These are phyloP conservation scores for Apiospora phragmitis DNA, from an alignment of 2,329 filamentous ascomycete species.

Conservation along the genomic window DNA sequence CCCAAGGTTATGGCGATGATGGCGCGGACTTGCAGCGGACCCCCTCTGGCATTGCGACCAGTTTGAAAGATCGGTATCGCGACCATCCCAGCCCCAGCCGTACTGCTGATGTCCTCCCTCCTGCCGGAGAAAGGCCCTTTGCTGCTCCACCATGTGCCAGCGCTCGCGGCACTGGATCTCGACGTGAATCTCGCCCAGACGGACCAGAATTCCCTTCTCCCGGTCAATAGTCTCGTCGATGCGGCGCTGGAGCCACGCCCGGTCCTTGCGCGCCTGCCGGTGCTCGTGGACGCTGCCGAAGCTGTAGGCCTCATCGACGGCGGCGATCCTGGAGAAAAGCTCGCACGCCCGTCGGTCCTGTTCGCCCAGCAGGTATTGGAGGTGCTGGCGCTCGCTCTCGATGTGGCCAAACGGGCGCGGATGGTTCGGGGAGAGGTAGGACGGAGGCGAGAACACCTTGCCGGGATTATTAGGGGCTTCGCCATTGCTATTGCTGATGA, in stretches of 20 bases:
- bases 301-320: constrained; percentile 34
- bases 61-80: background rate
- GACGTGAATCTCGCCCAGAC: constrained; percentile 50
- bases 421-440: constrained; percentile 12
- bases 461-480: background rate
- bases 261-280: constrained; percentile 40
- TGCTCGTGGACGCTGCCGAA: constrained; percentile 18
- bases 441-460: background rate
- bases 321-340: constrained; percentile 40
- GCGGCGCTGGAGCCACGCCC: constrained; percentile 41
- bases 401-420: constrained; percentile 44
- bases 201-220: constrained; percentile 44
- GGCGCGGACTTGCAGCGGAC: too few relatives aligned
- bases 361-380: constrained; percentile 41
- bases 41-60: background rate
- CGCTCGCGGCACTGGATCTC: constrained; percentile 48
- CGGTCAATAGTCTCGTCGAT: constrained; percentile 47
- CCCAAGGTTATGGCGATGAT: background rate
- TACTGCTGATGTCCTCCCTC: background rate
- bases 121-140: constrained; percentile 11
- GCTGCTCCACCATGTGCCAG: constrained; percentile 34
- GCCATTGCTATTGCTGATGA: background rate
- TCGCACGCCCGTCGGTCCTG: constrained; percentile 39
- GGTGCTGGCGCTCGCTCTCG: constrained; percentile 47
- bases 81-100: background rate